A percentile compares a stretch with the other conserved stretches of the same genome.
These are phyloP conservation scores for Epichloe amarillans DNA, from an alignment of 2,329 filamentous ascomycete genomes.

Conservation along the genomic window DNA sequence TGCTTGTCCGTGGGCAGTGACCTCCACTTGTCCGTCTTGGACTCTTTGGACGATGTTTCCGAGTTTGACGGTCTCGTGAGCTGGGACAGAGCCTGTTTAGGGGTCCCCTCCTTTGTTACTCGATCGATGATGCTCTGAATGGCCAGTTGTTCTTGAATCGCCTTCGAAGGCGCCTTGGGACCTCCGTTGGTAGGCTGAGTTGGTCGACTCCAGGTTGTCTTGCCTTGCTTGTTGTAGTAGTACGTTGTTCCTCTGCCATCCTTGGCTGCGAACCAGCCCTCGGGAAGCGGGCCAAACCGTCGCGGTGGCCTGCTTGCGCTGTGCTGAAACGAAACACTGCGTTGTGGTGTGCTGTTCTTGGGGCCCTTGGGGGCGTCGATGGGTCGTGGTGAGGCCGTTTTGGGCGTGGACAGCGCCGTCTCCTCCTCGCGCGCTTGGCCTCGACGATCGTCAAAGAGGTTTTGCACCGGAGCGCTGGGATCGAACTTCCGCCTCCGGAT, in stretches of 20 bases:
- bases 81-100: slow-evolving; percentile 40
- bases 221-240: slow-evolving; percentile 70
- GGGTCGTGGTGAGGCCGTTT: slow-evolving; percentile 29
- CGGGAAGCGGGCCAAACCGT: slow-evolving; percentile 45
- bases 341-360: slow-evolving; percentile 45
- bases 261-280: slow-evolving; percentile 74
- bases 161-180: slow-evolving; percentile 51
- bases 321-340: slow-evolving; percentile 37
- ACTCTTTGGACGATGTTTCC: slow-evolving; percentile 40
- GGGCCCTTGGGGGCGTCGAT: slow-evolving; percentile 44
- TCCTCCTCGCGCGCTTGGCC: slow-evolving; percentile 29
- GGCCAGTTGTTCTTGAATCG: slow-evolving; percentile 50
- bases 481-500: slow-evolving; percentile 85
- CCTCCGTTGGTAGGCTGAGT: slow-evolving; percentile 53
- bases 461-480: slow-evolving; percentile 44
- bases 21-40: slow-evolving; percentile 59
- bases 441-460: slow-evolving; percentile 51
- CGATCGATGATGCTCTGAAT: slow-evolving; percentile 78
- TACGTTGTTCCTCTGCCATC: slow-evolving; percentile 62
- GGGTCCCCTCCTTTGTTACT: slow-evolving; percentile 55
- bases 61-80: slow-evolving; percentile 45
- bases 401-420: slow-evolving; percentile 21
- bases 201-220: slow-evolving; percentile 72
- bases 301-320: slow-evolving; percentile 38
- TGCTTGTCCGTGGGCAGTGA: slow-evolving; percentile 66